Percentiles rank a stretch among this genome's conserved stretches.
These are phyloP conservation scores for Salix exigua DNA, from an alignment of 345 rosid species.

Conservation along the genomic window DNA sequence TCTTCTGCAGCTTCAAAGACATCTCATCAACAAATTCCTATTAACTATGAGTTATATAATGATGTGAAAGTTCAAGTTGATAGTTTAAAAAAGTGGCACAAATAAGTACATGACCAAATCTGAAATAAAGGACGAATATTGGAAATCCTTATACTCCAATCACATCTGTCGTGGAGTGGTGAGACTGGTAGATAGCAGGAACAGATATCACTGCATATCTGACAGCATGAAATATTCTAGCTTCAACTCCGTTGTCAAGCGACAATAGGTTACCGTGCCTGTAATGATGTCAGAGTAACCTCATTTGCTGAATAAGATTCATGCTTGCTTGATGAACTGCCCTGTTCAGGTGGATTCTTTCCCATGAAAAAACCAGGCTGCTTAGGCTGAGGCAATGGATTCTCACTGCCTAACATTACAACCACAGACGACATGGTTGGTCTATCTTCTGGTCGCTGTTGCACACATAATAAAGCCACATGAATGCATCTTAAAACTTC, in stretches of 20 bases:
- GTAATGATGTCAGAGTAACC: not conserved
- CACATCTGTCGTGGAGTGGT: no score
- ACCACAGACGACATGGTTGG: not conserved
- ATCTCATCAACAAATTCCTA: no score
- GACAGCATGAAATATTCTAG: not conserved
- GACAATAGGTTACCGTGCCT: not conserved
- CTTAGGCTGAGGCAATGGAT: not conserved
- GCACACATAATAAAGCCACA: not conserved
- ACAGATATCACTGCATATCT: not conserved
- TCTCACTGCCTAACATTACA: not conserved
- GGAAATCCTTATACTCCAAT: no score
- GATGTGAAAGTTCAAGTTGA: no score
- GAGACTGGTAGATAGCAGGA: no score
- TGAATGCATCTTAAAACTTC: not conserved
- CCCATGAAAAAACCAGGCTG: slow-evolving; percentile 3
- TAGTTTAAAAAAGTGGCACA: no score
- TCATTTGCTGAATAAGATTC: not conserved
- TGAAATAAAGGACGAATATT: no score
- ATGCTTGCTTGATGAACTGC: not conserved
- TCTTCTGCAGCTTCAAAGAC: no score
- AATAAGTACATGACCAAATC: no score
- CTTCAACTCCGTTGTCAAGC: no score
- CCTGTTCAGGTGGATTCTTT: not conserved
- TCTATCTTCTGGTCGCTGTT: not conserved
- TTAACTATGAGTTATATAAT: no score